These are phyloP conservation scores for Hemisphaericaspora nanyangensis DNA, from an alignment of 805 yeast genomes.

Conservation along the genomic window DNA sequence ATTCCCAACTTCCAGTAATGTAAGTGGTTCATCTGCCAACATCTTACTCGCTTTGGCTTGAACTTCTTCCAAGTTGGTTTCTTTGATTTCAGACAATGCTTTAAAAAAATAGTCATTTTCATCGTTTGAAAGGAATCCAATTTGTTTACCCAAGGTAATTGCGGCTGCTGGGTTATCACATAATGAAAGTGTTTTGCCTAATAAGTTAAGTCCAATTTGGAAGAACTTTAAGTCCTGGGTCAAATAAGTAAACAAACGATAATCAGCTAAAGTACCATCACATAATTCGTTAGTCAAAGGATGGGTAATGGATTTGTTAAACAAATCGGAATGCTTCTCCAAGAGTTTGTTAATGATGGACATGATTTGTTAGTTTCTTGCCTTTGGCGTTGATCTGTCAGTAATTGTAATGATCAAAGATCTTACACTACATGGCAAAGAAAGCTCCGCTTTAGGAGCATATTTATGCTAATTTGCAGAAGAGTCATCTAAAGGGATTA, in stretches of 20 bases:
- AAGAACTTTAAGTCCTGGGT: constrained; percentile 49
- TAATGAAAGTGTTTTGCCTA: constrained; percentile 41
- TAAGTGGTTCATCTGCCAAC: constrained; percentile 12
- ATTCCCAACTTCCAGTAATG: constrained; percentile 31
- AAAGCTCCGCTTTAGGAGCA: too few relatives aligned
- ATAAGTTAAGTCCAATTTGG: constrained; percentile 36
- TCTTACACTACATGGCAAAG: too few relatives aligned
- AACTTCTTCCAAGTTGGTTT: constrained; percentile 15
- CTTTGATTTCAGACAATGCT: constrained; percentile 20
- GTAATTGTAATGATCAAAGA: neutral
- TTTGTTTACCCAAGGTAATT: constrained; percentile 44
- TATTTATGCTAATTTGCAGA: too few relatives aligned
- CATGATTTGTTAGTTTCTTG: constrained; percentile 1
- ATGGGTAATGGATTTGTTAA: constrained; percentile 32
- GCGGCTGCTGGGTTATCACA: constrained; percentile 38
- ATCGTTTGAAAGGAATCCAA: constrained; percentile 46
- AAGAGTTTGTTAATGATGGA: constrained; percentile 11
- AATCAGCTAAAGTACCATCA: constrained; percentile 41
- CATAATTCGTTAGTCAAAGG: constrained; percentile 44
- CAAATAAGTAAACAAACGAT: constrained; percentile 40
- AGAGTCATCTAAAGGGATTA: too few relatives aligned
- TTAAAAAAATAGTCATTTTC: constrained; percentile 46
- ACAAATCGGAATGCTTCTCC: constrained; percentile 12
- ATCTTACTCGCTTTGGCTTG: constrained; percentile 17
- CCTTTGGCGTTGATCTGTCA: neutral